These are phyloP conservation scores for Sarocladium strictum DNA, from an alignment of 2,329 filamentous ascomycete species.

Conservation along the genomic window DNA sequence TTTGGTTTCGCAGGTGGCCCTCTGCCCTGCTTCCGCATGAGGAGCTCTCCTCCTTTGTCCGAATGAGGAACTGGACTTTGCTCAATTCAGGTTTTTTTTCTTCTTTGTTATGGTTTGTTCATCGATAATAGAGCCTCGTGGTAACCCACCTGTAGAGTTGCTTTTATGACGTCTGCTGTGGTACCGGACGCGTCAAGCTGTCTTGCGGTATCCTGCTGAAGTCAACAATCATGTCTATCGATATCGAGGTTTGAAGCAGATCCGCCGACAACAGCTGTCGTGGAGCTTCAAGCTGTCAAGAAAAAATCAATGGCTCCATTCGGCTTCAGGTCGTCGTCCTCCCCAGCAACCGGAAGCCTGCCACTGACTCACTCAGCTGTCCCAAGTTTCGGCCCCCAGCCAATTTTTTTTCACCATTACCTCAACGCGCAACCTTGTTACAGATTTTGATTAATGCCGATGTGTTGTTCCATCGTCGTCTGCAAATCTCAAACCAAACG, in stretches of 20 bases:
- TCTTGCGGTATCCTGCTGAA: not conserved
- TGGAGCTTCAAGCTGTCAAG: not conserved
- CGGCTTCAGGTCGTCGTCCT: not conserved
- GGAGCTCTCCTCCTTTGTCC: not conserved
- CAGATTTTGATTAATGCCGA: not conserved
- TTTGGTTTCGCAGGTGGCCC: not conserved
- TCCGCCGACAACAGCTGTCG: not conserved
- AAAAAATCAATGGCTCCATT: constrained; percentile 3
- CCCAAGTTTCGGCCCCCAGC: constrained; percentile 7
- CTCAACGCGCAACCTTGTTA: not conserved
- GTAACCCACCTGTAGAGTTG: not conserved
- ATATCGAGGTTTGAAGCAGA: not conserved
- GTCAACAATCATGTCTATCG: not conserved
- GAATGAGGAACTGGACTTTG: not conserved
- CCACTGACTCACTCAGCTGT: not conserved
- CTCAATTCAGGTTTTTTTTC: constrained; percentile 5
- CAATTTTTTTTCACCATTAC: not conserved
- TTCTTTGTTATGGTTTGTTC: constrained; percentile 1
- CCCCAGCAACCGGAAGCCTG: constrained; percentile 1
- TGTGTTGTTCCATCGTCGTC: not conserved
- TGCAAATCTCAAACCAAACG: not conserved
- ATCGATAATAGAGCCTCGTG: not conserved
- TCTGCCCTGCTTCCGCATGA: not conserved
- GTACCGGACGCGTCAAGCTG: not conserved
- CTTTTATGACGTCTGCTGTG: not conserved